Evolutionary conservation across 148 eudicot genomes (phyloP).

Genomic region (Arctostaphylos glauca): DNA sequence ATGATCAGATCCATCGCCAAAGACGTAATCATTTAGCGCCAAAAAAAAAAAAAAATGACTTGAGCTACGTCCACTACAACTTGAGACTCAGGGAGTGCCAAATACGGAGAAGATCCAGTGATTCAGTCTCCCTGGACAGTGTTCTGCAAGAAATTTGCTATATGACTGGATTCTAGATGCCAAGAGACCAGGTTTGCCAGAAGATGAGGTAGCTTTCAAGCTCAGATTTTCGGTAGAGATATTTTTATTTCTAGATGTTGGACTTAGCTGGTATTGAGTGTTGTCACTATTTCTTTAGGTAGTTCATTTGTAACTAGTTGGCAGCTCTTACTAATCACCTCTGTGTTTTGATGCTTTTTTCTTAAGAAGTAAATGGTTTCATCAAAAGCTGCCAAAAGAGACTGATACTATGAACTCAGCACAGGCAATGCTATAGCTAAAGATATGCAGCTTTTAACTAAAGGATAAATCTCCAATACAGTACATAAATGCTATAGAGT

Average conservation of each 20-base stretch:
- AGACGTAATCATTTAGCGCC: constrained; percentile 59
- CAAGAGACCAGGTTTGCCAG: constrained; percentile 51
- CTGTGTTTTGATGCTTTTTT: background rate
- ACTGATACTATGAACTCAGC: background rate
- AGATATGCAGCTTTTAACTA: background rate
- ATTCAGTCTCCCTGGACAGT: constrained; percentile 51
- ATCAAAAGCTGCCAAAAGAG: no score
- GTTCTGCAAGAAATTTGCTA: constrained; percentile 68
- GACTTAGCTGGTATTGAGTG: background rate
- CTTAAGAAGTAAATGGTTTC: background rate
- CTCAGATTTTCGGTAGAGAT: constrained; percentile 11
- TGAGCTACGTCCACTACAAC: constrained; percentile 73
- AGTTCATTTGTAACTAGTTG: background rate
- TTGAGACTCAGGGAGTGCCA: constrained; percentile 87
- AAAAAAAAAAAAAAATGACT: constrained; percentile 66
- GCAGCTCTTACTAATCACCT: background rate
- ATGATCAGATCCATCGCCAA: constrained; percentile 62
- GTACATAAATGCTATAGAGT: background rate
- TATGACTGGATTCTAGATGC: constrained; percentile 77
- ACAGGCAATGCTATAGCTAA: background rate
- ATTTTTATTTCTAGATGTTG: constrained; percentile 4
- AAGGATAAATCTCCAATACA: background rate
- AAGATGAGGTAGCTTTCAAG: constrained; percentile 64
- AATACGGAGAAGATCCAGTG: constrained; percentile 45
- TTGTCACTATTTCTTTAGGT: background rate